A percentile compares a stretch with the other conserved stretches of the same genome.
Conservation (phyloP, 2,329 filamentous ascomycete species). For the Fusarium sambucinum region DNA sequence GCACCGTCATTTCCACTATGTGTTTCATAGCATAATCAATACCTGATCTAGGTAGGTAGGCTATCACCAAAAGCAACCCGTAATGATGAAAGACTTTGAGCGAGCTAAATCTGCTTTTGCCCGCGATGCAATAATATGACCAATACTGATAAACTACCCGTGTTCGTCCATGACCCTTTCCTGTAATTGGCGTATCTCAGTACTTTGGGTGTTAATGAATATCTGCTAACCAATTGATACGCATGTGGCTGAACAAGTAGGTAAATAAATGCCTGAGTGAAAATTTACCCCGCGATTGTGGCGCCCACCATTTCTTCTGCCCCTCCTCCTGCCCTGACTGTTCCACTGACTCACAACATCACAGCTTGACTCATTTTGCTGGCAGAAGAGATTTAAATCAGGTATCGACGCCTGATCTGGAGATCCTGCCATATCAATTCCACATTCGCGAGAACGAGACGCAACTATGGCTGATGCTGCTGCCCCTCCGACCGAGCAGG, state of each 20-base stretch:
- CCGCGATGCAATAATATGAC: conserved; percentile 53
- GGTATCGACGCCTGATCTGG: conserved; percentile 27
- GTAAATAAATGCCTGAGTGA: conserved; percentile 32
- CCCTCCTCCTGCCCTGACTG: conserved; percentile 50
- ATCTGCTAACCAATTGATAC: too few species aligned
- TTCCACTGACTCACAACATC: conserved; percentile 46
- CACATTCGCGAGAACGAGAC: conserved; percentile 27
- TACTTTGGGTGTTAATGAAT: too few species aligned
- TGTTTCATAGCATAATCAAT: conserved; percentile 25
- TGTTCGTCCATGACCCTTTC: conserved; percentile 10
- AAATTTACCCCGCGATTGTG: conserved; percentile 51
- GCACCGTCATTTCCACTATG: conserved; percentile 22
- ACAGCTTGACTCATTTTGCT: conserved; percentile 41
- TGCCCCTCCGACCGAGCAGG: conserved; percentile 59
- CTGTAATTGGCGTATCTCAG: background rate
- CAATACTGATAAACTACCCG: conserved; percentile 14
- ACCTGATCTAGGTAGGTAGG: conserved; percentile 10
- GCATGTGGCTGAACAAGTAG: conserved; percentile 40
- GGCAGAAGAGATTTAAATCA: conserved; percentile 33
- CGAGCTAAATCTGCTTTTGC: conserved; percentile 41
- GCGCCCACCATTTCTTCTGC: conserved; percentile 46
- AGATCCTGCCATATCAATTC: conserved; percentile 16
- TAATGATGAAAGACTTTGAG: conserved; percentile 51
- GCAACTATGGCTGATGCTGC: conserved; percentile 51
- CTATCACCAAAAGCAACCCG: conserved; percentile 34